Base-by-base conservation (phyloP, 495 filamentous ascomycete genomes). In the Polyplosphaeria fusca region DNA sequence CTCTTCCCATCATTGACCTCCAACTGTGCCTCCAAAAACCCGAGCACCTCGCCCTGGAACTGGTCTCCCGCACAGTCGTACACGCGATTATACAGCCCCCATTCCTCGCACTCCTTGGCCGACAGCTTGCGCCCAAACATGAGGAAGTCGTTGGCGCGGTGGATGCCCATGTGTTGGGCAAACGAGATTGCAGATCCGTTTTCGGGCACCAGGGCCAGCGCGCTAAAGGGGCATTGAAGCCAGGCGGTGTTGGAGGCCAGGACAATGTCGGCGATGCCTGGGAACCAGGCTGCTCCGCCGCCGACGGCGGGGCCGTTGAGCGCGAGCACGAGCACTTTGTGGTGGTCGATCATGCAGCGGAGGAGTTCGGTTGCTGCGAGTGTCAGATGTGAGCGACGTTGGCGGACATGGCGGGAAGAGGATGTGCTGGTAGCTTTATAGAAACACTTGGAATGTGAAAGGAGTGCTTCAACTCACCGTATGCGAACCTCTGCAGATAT, bases 251-350 rank as follows among this genome's bases (percentile, higher is more conserved):
- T 16, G 25, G 65, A 58, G 20, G 65, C 65, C n/a, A 68, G 58
- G 25, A 70, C 52, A 22, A 70, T 66, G 55, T 70, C 68, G 19
- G 60, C 53, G 40, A 67, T 47, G 51, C 68, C 68, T 14, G 65
- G 63, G 51, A 70, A 68, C 68, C 68, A 70, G 43, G 63, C 58
- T 23, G 66, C 68, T 26, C 68, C 68, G 28, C 61, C 68, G 32
- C 68, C 68, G 27, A 70, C 68, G 46, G 54, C 68, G 19, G 68
- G 68, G 37, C 68, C 68, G 63, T 70, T 70, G 37, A 70, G 59
- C 2, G 66, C 68, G 19, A 70, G 68, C 49, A 70, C 53, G 42
- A 70, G 30, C 16, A 70, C 68, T 60, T 70, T 70, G n/a, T 49
- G 48, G 58, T 70, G 68, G 54, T 70, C 68, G 57, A 70, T 70